These are phyloP conservation scores for Lachnellula cervina DNA, from an alignment of 2,329 filamentous ascomycete genomes.

Conservation along the genomic window DNA sequence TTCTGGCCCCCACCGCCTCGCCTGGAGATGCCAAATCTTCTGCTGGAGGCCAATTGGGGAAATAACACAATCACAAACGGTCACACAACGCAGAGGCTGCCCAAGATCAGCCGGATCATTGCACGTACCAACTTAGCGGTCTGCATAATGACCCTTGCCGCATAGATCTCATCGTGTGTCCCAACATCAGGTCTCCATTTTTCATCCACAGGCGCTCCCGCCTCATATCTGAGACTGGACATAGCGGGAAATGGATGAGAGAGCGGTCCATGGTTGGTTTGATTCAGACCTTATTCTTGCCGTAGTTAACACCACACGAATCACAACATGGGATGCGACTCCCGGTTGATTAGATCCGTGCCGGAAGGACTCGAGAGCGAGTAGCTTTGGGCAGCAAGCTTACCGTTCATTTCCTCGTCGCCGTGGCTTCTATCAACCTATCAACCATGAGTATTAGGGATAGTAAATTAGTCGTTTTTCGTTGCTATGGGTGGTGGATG, in stretches of 20 bases:
- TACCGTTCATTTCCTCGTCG: slow-evolving; percentile 1
- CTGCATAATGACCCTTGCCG: slow-evolving; percentile 9
- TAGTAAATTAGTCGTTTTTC: not conserved
- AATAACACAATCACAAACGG: slow-evolving; percentile 14
- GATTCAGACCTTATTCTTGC: not conserved
- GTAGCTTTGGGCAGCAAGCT: slow-evolving; percentile 9
- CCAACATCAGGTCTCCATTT: slow-evolving; percentile 16
- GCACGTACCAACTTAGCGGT: slow-evolving; percentile 8
- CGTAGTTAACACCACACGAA: slow-evolving; percentile 5
- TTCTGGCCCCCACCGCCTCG: not conserved
- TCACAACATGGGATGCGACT: slow-evolving; percentile 1
- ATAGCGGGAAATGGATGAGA: not conserved
- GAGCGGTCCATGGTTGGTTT: slow-evolving; percentile 6
- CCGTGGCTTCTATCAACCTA: not conserved
- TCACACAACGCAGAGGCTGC: slow-evolving; percentile 5
- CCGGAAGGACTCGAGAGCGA: slow-evolving; percentile 10
- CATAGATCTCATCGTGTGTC: slow-evolving; percentile 3
- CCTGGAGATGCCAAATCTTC: not conserved
- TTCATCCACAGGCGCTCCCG: not conserved
- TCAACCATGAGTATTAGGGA: not conserved
- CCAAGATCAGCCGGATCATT: slow-evolving; percentile 8
- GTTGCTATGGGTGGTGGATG: not conserved
- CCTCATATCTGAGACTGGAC: not conserved
- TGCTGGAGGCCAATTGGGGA: slow-evolving; percentile 8
- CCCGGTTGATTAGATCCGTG: slow-evolving; percentile 5